Percentiles rank a stretch among this genome's conserved stretches.
These are phyloP conservation scores for Solanum sitiens DNA, from an alignment of 257 asterid genomes.

Conservation along the genomic window DNA sequence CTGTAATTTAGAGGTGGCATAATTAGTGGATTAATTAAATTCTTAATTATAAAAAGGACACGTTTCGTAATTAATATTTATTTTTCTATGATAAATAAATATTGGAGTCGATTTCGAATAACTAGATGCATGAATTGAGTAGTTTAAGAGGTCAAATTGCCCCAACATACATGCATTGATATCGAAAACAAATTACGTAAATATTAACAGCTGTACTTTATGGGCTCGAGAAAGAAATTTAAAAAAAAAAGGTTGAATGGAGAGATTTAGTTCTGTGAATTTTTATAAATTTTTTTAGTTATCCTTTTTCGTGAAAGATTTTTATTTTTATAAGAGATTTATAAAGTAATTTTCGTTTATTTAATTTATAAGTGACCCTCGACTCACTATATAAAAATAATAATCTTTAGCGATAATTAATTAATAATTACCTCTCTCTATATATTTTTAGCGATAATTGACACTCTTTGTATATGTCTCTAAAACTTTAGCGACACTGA, in stretches of 20 bases:
- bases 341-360: neutral
- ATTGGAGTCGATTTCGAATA: neutral
- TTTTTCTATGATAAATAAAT: neutral
- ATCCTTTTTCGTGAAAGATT: neutral
- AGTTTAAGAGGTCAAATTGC: neutral
- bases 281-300: no score
- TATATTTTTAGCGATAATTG: no score
- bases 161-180: neutral
- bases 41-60: neutral
- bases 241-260: neutral
- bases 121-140: neutral
- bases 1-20: neutral
- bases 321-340: neutral
- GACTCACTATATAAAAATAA: no score
- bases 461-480: no score
- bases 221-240: neutral
- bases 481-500: no score
- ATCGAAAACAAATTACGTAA: neutral
- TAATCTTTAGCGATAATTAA: no score
- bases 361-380: neutral
- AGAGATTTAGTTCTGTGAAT: neutral
- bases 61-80: neutral
- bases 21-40: neutral
- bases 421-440: accelerated
- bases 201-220: neutral